Base-by-base conservation (phyloP, 495 filamentous ascomycete species). In the Jackrogersella minutella region DNA sequence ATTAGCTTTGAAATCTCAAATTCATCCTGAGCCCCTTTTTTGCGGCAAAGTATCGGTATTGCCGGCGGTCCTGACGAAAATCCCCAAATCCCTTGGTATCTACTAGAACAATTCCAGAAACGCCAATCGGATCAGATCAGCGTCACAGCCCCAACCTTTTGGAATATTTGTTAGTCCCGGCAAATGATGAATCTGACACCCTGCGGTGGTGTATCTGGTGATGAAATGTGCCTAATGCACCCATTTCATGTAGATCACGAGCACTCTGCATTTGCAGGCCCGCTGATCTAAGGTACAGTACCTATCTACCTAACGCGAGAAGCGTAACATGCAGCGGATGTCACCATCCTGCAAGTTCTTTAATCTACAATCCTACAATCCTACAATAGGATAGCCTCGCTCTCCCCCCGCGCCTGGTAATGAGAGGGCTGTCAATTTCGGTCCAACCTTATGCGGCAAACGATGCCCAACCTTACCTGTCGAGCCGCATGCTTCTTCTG, bases 261-360 rank as follows among this genome's bases (percentile, higher is more conserved):
- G 51, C 39, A 26, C 41, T 62, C 51, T 62, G 61, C 66, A 65
- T 64, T 46, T 11, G 56, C 51, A 65, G 57, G 40, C 56, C 61
- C 66, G 66, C 61, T 62, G 53, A 65, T 69, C 61, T 44, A 52
- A 41, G 57, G 26, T 30, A 30, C 26, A n/a, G 3, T 30, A 30
- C 26, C 26, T 60, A 58, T 28, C 17, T 47, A 57, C 44, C 50
- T 51, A 59, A 60, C 61, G 56, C 61, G 56, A 31, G 36, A 64
- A 61, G 61, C 61, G 66, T 57, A 69, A 69, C 66, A 69, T 69
- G 61, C 66, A 64, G 56, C 56, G 50, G 55, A 60, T 69, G 60
- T 61, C 55, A 69, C 66, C 66, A 60, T 54, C 31, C 60, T 60
- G 46, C 56, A 28, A 59, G 54, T 55, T 54, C 56, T 44, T 47